Conservation (phyloP, 148 eudicot genomes). For the Rheum nobile region DNA sequence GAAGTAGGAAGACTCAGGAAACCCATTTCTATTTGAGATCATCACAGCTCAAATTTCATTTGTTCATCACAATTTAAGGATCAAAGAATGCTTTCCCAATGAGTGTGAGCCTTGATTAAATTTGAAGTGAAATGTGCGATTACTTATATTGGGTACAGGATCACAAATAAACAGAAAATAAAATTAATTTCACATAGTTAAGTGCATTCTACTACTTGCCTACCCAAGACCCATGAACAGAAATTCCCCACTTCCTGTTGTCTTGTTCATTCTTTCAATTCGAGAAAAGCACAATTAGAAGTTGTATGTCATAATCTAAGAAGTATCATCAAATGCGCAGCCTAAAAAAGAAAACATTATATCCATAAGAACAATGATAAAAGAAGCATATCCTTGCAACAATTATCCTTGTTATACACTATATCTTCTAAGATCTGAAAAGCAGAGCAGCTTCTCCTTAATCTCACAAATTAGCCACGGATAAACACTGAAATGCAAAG, state of each 20-base stretch:
- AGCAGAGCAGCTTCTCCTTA: background rate
- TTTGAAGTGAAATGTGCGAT: too few relatives aligned
- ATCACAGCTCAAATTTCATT: background rate
- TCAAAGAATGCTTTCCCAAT: background rate
- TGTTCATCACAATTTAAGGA: background rate
- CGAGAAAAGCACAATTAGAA: background rate
- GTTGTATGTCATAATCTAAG: background rate
- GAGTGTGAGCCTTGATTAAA: background rate
- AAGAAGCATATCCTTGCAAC: background rate
- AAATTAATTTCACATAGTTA: background rate
- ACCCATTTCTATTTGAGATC: background rate
- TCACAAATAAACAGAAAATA: background rate
- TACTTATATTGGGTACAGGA: background rate
- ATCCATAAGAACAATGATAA: background rate
- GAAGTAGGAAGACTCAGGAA: background rate
- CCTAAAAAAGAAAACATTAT: background rate
- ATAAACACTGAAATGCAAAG: background rate
- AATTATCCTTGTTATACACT: constrained; percentile 2
- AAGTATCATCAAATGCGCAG: background rate
- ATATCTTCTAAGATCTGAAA: background rate
- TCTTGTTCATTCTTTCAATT: background rate
- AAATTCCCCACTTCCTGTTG: background rate
- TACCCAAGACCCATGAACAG: background rate
- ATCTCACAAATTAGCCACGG: background rate
- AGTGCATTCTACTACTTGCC: background rate